A percentile compares a stretch with the other conserved stretches of the same genome.
Conservation (phyloP, 306 rosid species). For the Dalbergia cultrata region DNA sequence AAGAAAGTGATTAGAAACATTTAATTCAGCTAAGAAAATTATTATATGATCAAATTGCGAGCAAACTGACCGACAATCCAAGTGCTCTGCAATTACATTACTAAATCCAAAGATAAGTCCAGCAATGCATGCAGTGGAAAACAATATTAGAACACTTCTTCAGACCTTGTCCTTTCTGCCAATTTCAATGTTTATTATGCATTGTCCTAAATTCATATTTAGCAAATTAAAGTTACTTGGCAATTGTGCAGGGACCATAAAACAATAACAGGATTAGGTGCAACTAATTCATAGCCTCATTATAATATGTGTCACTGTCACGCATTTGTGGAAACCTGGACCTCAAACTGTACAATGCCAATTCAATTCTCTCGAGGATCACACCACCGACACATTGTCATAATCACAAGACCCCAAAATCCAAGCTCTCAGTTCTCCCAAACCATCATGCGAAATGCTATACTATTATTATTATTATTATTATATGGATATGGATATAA, state of each 20-base stretch:
- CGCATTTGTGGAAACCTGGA: slow-evolving; percentile 16
- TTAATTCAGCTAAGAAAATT: slow-evolving; percentile 9
- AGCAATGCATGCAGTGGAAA: slow-evolving; percentile 16
- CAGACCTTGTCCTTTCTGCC: slow-evolving; percentile 29
- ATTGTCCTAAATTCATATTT: slow-evolving; percentile 23
- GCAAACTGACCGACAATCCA: slow-evolving; percentile 20
- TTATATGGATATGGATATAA: neutral
- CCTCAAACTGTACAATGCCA: slow-evolving; percentile 25
- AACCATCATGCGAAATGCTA: slow-evolving; percentile 10
- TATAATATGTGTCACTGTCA: slow-evolving; percentile 31
- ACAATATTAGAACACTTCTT: slow-evolving; percentile 7
- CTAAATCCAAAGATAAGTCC: neutral
- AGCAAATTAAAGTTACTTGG: neutral
- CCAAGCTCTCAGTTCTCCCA: slow-evolving; percentile 7
- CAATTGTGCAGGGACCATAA: neutral
- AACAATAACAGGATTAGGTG: slow-evolving; percentile 27
- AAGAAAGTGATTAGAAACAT: slow-evolving; percentile 13
- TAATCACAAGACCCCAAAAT: slow-evolving; percentile 28
- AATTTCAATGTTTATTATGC: neutral
- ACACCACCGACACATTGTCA: slow-evolving; percentile 46
- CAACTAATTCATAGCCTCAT: slow-evolving; percentile 34
- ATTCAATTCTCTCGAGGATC: slow-evolving; percentile 20
- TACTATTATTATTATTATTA: slow-evolving; percentile 4
- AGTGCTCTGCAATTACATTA: neutral
- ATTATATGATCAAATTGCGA: slow-evolving; percentile 18